Conservation (phyloP, 2,329 filamentous ascomycete species). For the Scedosporium minutisporum region DNA sequence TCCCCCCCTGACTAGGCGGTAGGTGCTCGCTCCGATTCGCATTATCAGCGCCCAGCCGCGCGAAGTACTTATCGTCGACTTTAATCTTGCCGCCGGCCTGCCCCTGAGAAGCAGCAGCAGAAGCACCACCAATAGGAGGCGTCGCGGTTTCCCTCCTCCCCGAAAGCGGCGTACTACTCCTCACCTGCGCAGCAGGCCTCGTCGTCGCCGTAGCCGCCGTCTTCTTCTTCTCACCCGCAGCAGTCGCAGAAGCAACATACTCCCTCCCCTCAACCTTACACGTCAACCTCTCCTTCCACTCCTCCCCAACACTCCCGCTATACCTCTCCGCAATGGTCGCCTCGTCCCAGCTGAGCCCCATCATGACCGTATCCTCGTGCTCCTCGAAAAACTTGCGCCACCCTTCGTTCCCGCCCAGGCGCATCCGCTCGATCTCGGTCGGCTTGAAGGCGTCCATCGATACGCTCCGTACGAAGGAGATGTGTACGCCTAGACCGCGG, state of each 20-base stretch:
- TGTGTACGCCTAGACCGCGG: conserved; percentile 90
- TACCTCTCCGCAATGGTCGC: conserved; percentile 87
- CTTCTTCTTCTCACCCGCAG: conserved; percentile 38
- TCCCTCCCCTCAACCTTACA: conserved; percentile 82
- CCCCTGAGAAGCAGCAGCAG: conserved; percentile 1
- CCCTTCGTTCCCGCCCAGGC: conserved; percentile 76
- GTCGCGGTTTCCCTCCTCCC: conserved; percentile 8
- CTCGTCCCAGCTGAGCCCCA: conserved; percentile 68
- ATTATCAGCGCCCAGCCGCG: conserved; percentile 74
- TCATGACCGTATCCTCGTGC: conserved; percentile 56
- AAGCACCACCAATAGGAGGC: too few species aligned
- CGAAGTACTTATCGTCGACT: conserved; percentile 84
- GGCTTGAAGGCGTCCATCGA: conserved; percentile 99
- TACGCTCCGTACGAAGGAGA: conserved; percentile 94
- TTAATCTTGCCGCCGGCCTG: conserved; percentile 39
- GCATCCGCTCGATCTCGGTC: conserved; percentile 87
- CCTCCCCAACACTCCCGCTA: conserved; percentile 80
- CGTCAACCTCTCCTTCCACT: conserved; percentile 84
- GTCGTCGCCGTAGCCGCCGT: conserved; percentile 17
- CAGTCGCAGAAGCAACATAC: conserved; percentile 55
- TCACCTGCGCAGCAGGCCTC: conserved; percentile 16
- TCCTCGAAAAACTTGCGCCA: conserved; percentile 83
- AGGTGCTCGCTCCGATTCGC: conserved; percentile 62
- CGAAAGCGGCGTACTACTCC: conserved; percentile 18
- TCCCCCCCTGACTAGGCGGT: conserved; percentile 83